These are phyloP conservation scores for Aspergillus bridgeri DNA, from an alignment of 495 filamentous ascomycete species.

Conservation along the genomic window DNA sequence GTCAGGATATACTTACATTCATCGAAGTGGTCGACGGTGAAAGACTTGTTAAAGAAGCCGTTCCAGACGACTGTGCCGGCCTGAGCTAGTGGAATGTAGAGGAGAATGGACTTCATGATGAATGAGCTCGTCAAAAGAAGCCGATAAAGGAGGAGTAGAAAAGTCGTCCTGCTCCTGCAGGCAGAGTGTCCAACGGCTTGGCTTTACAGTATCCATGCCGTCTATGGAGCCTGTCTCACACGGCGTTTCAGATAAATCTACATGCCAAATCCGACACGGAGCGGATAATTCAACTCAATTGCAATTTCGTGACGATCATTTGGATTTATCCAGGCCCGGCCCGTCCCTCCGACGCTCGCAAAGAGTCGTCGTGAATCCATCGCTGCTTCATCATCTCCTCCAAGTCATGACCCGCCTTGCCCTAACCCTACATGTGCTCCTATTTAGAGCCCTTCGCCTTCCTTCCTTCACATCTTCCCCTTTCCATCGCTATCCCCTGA, in stretches of 20 bases:
- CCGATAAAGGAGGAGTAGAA: neutral
- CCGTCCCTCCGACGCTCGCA: neutral
- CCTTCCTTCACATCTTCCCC: constrained; percentile 1
- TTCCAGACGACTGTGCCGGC: constrained; percentile 28
- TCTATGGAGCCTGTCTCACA: neutral
- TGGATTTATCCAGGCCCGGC: constrained; percentile 1
- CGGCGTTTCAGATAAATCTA: constrained; percentile 1
- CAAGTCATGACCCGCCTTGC: neutral
- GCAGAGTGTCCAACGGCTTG: neutral
- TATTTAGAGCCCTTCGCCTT: neutral
- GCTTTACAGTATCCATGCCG: neutral
- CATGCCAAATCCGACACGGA: constrained; percentile 2
- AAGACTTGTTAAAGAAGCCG: constrained; percentile 24
- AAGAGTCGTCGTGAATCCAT: neutral
- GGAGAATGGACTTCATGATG: constrained; percentile 21
- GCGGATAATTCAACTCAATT: neutral
- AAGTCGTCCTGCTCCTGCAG: neutral
- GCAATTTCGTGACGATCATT: constrained; percentile 1
- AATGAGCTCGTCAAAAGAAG: neutral
- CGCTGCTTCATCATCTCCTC: neutral
- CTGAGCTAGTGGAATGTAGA: constrained; percentile 13
- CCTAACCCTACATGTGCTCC: neutral
- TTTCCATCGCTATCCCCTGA: constrained; percentile 4
- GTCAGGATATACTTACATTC: constrained; percentile 23
- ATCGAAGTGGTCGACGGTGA: constrained; percentile 21